phyloP scores from a whole-genome alignment of 257 asterid species.

The Parsonsia alboflavescens region DNA sequence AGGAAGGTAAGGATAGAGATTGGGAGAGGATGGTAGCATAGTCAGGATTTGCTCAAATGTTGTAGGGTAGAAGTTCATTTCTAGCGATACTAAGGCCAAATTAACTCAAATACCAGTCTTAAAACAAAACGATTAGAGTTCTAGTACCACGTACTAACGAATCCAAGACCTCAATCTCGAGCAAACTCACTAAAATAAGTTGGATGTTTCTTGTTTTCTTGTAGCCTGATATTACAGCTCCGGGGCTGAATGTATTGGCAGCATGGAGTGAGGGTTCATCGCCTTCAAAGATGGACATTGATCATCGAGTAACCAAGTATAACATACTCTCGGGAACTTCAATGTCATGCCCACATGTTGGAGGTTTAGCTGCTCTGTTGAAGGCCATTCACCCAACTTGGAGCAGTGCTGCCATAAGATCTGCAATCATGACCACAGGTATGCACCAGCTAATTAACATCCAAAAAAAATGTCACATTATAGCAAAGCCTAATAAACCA shows the following conservation, averaged over 20 bases:
- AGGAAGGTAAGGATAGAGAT: background rate
- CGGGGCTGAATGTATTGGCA: constrained; percentile 82
- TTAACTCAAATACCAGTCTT: too few species aligned
- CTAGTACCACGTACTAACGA: too few species aligned
- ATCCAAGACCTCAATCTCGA: too few species aligned
- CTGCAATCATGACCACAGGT: constrained; percentile 86
- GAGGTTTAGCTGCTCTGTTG: constrained; percentile 69
- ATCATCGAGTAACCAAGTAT: constrained; percentile 57
- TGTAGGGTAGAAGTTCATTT: too few species aligned
- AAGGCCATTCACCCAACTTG: constrained; percentile 85
- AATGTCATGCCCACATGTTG: constrained; percentile 89
- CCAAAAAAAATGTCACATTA: background rate
- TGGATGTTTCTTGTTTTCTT: background rate
- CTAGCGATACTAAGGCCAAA: too few species aligned
- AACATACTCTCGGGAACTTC: constrained; percentile 82
- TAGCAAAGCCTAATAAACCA: background rate
- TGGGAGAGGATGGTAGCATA: too few species aligned
- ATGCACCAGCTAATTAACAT: background rate
- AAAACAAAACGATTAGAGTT: too few species aligned
- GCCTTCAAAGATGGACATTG: constrained; percentile 54
- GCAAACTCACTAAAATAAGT: too few species aligned
- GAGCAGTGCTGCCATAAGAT: constrained; percentile 94
- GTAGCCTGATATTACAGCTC: constrained; percentile 94
- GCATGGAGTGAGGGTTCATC: constrained; percentile 95
- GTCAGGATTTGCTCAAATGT: too few species aligned